Evolutionary conservation across 768 basidiomycete species (phyloP).

Genomic region (Sporobolomyces phaffii): DNA sequence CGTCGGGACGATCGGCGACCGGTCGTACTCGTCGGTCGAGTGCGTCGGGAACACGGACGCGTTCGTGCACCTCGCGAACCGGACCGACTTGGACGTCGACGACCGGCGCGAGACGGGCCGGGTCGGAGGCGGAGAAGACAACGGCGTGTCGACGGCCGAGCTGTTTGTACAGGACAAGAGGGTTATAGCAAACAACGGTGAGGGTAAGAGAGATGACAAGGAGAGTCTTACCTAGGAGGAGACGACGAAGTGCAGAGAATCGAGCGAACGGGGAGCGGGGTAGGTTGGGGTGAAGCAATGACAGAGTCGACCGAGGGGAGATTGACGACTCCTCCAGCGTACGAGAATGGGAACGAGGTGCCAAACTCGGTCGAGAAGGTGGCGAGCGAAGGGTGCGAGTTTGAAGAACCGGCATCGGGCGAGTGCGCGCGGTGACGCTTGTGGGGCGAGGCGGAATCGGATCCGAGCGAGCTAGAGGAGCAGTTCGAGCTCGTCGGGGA

Average conservation of each 20-base stretch:
- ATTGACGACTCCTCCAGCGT: neutral
- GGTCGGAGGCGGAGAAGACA: conserved; percentile 18
- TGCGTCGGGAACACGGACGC: conserved; percentile 38
- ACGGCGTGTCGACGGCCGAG: conserved; percentile 12
- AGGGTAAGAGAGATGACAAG: neutral
- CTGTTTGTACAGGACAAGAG: neutral
- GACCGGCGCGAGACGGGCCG: conserved; percentile 39
- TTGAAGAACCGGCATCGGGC: conserved; percentile 23
- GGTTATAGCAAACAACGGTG: neutral
- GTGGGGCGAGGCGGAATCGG: conserved; percentile 14
- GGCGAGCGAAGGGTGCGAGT: neutral
- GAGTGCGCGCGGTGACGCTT: conserved; percentile 34
- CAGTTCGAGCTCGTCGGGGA: neutral
- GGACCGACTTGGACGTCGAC: conserved; percentile 37
- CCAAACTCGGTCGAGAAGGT: conserved; percentile 10
- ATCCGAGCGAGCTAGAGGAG: conserved; percentile 5
- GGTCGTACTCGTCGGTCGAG: conserved; percentile 39
- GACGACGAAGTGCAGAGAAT: conserved; percentile 31
- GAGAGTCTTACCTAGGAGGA: neutral
- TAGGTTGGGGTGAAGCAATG: neutral
- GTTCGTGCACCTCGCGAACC: conserved; percentile 39
- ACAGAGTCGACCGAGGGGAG: neutral
- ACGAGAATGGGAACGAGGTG: neutral
- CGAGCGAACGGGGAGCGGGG: conserved; percentile 13
- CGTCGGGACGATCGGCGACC: conserved; percentile 38